phyloP scores from a whole-genome alignment of 371 early-diverging fungal species.

The Mucor plumbeus region DNA sequence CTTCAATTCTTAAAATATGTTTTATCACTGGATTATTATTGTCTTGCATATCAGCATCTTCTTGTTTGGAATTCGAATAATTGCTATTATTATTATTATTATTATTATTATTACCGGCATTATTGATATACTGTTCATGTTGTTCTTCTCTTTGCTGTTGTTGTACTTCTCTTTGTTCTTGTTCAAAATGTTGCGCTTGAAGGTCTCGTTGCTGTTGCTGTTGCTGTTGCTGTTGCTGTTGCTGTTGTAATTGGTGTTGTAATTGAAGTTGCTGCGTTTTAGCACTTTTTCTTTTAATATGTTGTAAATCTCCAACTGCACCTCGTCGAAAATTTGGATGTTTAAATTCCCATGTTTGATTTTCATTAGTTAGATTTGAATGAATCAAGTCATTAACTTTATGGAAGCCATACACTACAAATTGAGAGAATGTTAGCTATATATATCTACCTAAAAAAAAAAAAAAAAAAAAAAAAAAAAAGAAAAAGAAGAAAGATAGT shows the following conservation, averaged over 20 bases:
- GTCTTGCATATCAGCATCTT: constrained; percentile 9
- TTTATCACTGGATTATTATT: constrained; percentile 17
- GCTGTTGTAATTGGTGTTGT: constrained; percentile 20
- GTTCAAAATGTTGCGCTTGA: constrained; percentile 1
- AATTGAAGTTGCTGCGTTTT: constrained; percentile 36
- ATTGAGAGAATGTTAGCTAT: neutral
- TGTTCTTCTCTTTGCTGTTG: constrained; percentile 15
- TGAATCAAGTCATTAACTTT: constrained; percentile 73
- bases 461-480: neutral
- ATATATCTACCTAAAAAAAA: neutral
- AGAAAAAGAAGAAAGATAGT: constrained; percentile 7
- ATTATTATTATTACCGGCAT: neutral
- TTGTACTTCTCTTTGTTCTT: constrained; percentile 8
- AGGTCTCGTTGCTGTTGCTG: constrained; percentile 10
- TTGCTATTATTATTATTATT: neutral
- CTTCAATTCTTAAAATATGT: constrained; percentile 30
- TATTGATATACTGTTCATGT: constrained; percentile 6
- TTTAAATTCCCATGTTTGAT: constrained; percentile 76
- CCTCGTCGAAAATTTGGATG: constrained; percentile 71
- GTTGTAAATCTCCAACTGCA: constrained; percentile 57
- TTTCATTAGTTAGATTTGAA: constrained; percentile 58
- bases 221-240: constrained; percentile 10
- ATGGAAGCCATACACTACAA: constrained; percentile 60
- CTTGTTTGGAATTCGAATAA: neutral
- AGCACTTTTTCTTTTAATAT: constrained; percentile 69